A percentile compares a stretch with the other conserved stretches of the same genome.
These are phyloP conservation scores for Venturia pyrina DNA, from an alignment of 2,329 filamentous ascomycete species.

Conservation along the genomic window DNA sequence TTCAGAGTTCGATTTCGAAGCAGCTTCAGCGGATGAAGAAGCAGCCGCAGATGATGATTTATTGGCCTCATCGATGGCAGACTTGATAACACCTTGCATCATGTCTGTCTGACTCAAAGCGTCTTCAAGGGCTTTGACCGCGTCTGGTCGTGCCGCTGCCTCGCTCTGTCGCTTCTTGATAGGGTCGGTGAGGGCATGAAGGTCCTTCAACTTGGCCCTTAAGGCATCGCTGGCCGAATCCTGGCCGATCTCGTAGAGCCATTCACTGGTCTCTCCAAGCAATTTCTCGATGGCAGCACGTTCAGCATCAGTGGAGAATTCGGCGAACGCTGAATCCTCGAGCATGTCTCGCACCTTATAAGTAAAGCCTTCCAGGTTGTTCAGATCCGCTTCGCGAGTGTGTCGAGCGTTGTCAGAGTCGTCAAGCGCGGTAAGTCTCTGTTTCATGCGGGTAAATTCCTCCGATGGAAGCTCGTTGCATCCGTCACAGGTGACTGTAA, in stretches of 20 bases:
- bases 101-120: conserved; percentile 60
- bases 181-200: conserved; percentile 69
- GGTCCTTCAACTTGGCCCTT: conserved; percentile 62
- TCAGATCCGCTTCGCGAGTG: conserved; percentile 75
- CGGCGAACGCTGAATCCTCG: conserved; percentile 63
- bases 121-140: conserved; percentile 61
- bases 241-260: conserved; percentile 79
- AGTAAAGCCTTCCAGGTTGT: conserved; percentile 86
- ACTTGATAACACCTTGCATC: conserved; percentile 64
- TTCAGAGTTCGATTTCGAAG: conserved; percentile 32
- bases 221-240: conserved; percentile 67
- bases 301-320: conserved; percentile 41
- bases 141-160: conserved; percentile 56
- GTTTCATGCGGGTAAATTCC: conserved; percentile 50
- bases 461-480: conserved; percentile 50
- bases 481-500: conserved; percentile 34
- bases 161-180: conserved; percentile 69
- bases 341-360: conserved; percentile 81
- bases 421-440: conserved; percentile 70
- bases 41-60: conserved; percentile 18
- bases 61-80: conserved; percentile 41
- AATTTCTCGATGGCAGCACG: conserved; percentile 57
- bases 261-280: conserved; percentile 64
- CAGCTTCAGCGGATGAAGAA: conserved; percentile 15
- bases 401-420: conserved; percentile 69